Conservation (phyloP, 345 rosid genomes). For the Luvunga scandens region DNA sequence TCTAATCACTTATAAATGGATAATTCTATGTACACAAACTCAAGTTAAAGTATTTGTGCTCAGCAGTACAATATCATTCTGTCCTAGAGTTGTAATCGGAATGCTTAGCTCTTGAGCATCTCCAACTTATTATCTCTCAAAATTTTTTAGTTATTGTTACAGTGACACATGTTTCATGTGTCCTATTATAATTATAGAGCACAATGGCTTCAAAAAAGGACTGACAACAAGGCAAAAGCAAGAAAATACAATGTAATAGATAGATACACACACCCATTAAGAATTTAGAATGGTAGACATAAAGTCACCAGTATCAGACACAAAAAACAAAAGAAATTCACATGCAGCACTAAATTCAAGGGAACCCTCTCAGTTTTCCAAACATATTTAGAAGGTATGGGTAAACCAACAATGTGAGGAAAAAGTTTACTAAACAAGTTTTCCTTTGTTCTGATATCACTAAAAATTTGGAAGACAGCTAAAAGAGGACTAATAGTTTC, state of each 20-base stretch:
- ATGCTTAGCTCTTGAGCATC: background rate
- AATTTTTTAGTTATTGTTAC: background rate
- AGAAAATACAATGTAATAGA: background rate
- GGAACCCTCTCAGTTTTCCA: background rate
- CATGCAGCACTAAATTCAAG: background rate
- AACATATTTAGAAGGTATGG: background rate
- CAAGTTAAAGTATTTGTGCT: conserved; percentile 6
- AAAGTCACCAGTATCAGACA: background rate
- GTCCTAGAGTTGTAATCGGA: background rate
- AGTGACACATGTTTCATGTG: background rate
- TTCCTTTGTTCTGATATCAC: conserved; percentile 14
- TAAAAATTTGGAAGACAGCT: conserved; percentile 24
- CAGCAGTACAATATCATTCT: background rate
- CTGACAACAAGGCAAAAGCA: background rate
- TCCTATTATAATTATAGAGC: background rate
- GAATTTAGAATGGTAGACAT: background rate
- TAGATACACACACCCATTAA: no score
- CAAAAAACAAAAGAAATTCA: background rate
- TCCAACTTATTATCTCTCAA: background rate
- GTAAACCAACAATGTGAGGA: background rate
- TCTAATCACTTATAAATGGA: conserved; percentile 19
- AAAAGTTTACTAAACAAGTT: background rate
- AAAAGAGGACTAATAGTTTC: conserved; percentile 34
- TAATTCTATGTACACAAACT: conserved; percentile 15
- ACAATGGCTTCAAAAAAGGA: background rate